Evolutionary conservation across 176 grass and related monocot species (phyloP), one percentile per base, ranked within the genome.

Genomic region (bread wheat (Triticum aestivum)): DNA sequence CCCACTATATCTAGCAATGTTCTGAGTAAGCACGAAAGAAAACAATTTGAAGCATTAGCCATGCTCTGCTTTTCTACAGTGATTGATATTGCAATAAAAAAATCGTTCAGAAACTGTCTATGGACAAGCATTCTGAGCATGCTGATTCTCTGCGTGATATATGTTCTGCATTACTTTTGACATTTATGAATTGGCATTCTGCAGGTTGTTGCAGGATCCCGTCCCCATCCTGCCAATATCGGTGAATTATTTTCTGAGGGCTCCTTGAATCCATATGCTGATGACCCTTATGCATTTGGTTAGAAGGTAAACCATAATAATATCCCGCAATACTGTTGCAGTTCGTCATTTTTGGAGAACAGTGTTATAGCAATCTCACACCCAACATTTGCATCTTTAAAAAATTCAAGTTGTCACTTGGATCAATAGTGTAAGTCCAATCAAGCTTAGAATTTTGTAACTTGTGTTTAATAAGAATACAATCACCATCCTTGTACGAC

Each of bases 231-330:
- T 67, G 75, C 90, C 42, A 95, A 95, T 82, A 86, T 98, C 23
- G 97, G 94, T 34, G 97, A 98, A 39, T 85, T 98, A 75, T 98
- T 98, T 85, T 91, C 97, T 29, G 97, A 98, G 82, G 97, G 97
- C 38, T 96, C 92, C 39, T 92, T 98, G 84, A 98, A 98, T 90
- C 97, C 97, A 61, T 98, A 98, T 77, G 84, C 88, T 85, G 90
- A 98, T 38, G 97, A 98, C 79, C 94, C 97, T 87, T 98, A 96
- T 64, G 94, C 93, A 80, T 98, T 98, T 88, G 92, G 83, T 63
- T 98, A 96, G 82, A 95, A 91, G 91, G 92, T 98, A 84, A 78
- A 67, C 44, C 9, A 27, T 9, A 69, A 54, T 82, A 20, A 52
- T 82, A 61, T 61, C 51, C 7, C 3, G 45, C 78, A 70, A 24